Evolutionary conservation across 116 monocot species (phyloP).

Genomic region (Dioscorea cayenensis): DNA sequence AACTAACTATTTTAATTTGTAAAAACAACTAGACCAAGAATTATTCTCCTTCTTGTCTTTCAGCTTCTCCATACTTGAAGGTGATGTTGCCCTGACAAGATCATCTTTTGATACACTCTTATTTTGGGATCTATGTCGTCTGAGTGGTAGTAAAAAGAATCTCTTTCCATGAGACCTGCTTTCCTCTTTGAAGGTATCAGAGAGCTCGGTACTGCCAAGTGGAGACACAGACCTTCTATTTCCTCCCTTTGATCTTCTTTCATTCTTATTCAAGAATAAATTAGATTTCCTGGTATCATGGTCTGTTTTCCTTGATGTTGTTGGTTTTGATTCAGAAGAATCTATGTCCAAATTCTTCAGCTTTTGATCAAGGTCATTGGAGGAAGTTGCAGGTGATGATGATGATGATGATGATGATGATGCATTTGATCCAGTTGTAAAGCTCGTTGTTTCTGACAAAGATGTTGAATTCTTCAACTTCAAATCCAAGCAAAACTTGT

Average conservation of each 20-base stretch:
- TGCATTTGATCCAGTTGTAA: no score
- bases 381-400: no score
- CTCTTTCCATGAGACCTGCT: constrained; percentile 19
- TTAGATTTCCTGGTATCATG: neutral
- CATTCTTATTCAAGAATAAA: neutral
- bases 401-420: no score
- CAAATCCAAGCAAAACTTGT: neutral
- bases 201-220: constrained; percentile 10
- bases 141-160: constrained; percentile 35
- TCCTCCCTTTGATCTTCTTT: neutral
- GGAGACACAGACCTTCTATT: constrained; percentile 33
- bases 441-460: no score
- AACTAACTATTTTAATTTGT: no score
- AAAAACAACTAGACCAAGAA: neutral
- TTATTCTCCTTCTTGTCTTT: constrained; percentile 26
- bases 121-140: constrained; percentile 14
- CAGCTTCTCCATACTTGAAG: constrained; percentile 12
- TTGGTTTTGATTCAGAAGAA: neutral
- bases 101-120: constrained; percentile 15
- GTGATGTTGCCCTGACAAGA: constrained; percentile 6
- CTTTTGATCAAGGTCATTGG: neutral
- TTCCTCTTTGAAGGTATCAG: constrained; percentile 45
- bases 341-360: neutral
- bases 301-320: neutral
- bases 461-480: neutral